Evolutionary conservation across 129 eudicot genomes (phyloP).

Genomic region (Ambrosia trifida): DNA sequence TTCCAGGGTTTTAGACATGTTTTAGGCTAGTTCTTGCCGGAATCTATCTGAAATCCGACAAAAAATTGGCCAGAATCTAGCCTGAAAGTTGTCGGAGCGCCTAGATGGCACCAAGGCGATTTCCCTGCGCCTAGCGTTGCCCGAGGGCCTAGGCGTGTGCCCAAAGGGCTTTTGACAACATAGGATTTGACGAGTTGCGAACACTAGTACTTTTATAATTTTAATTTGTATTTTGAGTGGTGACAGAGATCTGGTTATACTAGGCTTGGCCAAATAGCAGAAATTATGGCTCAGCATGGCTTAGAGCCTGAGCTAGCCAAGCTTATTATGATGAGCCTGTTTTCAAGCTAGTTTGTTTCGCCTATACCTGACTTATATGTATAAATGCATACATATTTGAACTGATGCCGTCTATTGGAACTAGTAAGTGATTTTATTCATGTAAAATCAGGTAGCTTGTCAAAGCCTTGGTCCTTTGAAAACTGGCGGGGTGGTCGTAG

Average conservation of each 20-base stretch:
- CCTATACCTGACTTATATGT: background rate
- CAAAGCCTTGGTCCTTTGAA: constrained; percentile 84
- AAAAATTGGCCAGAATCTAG: too few relatives aligned
- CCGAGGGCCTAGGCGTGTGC: too few relatives aligned
- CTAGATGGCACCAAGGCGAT: too few relatives aligned
- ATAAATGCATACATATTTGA: background rate
- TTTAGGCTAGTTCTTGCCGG: too few relatives aligned
- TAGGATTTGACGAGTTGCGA: background rate
- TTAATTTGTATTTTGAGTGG: background rate
- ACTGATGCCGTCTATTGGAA: background rate
- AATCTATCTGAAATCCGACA: too few relatives aligned
- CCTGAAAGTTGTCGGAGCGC: too few relatives aligned
- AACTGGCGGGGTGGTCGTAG: constrained; percentile 80
- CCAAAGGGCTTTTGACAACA: too few relatives aligned
- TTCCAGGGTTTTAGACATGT: too few relatives aligned
- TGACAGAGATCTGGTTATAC: background rate
- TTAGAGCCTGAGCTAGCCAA: background rate
- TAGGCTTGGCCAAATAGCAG: background rate
- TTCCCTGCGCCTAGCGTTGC: too few relatives aligned
- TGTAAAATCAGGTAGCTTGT: constrained; percentile 73
- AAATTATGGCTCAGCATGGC: too few relatives aligned
- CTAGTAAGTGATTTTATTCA: background rate
- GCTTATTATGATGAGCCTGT: constrained; percentile 6
- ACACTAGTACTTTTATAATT: background rate
- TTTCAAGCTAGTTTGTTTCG: constrained; percentile 14